Evolutionary conservation across 371 early-diverging fungal species (phyloP).

Genomic region (Lichtheimia ramosa): DNA sequence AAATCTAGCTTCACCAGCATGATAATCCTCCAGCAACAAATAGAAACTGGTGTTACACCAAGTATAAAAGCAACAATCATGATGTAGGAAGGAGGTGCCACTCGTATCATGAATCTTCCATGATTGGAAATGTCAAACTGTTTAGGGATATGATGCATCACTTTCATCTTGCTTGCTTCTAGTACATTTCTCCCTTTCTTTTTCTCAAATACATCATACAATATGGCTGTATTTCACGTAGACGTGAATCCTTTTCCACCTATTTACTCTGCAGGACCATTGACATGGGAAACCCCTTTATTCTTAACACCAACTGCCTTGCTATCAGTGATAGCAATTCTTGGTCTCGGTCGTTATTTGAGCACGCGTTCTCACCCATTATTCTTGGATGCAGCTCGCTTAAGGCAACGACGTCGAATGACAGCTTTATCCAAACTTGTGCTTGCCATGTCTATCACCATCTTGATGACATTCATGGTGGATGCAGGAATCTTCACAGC

Average conservation of each 20-base stretch:
- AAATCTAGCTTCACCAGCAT: too few relatives aligned
- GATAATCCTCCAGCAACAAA: too few relatives aligned
- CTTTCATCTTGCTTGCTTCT: background rate
- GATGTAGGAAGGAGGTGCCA: too few relatives aligned
- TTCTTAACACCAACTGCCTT: slow-evolving; percentile 25
- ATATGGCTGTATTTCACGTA: background rate
- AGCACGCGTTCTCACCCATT: slow-evolving; percentile 14
- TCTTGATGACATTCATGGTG: slow-evolving; percentile 22
- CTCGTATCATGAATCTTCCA: too few relatives aligned
- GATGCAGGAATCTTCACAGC: slow-evolving; percentile 29
- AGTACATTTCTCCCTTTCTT: background rate
- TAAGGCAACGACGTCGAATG: slow-evolving; percentile 7
- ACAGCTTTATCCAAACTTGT: slow-evolving; percentile 29
- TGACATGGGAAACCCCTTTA: slow-evolving; percentile 27
- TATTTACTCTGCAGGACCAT: slow-evolving; percentile 23
- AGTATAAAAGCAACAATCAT: too few relatives aligned
- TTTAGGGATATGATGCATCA: too few relatives aligned
- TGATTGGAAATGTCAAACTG: too few relatives aligned
- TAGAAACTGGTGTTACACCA: too few relatives aligned
- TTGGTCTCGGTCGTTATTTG: slow-evolving; percentile 26
- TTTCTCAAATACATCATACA: background rate
- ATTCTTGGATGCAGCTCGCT: background rate
- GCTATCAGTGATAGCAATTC: slow-evolving; percentile 17
- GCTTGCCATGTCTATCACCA: slow-evolving; percentile 16
- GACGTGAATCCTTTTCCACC: slow-evolving; percentile 21